phyloP scores from a whole-genome alignment of 129 eudicot genomes.

The Chrysanthemum makinoi region DNA sequence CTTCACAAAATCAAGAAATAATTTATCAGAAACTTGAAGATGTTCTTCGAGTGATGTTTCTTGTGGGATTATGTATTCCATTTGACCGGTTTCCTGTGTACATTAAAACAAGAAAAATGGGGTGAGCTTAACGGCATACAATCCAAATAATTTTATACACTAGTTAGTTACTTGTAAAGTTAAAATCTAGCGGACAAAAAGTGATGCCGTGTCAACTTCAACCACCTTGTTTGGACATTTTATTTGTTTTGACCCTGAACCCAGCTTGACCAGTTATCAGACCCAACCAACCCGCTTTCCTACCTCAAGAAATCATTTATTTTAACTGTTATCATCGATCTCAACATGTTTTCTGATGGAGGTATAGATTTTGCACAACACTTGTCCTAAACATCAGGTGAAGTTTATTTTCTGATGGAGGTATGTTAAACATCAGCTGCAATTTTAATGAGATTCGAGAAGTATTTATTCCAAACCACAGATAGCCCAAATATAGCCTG shows the following conservation, averaged over 20 bases:
- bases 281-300: no score
- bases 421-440: no score
- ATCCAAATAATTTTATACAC: background rate
- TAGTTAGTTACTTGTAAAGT: background rate
- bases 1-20: conserved; percentile 61
- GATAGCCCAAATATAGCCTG: no score
- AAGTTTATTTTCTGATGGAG: no score
- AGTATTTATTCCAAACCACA: no score
- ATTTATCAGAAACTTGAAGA: conserved; percentile 58
- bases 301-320: background rate
- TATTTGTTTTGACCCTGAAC: background rate
- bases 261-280: background rate
- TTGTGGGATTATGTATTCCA: conserved; percentile 77
- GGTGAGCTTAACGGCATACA: background rate
- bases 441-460: no score
- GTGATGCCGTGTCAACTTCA: background rate
- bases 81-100: conserved; percentile 58
- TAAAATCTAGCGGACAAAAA: background rate
- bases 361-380: background rate
- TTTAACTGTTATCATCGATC: background rate
- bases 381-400: background rate
- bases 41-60: conserved; percentile 70
- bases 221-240: conserved; percentile 1
- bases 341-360: no score
- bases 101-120: conserved; percentile 1